phyloP scores from a whole-genome alignment of 306 rosid species.

The Vigna mungo region DNA sequence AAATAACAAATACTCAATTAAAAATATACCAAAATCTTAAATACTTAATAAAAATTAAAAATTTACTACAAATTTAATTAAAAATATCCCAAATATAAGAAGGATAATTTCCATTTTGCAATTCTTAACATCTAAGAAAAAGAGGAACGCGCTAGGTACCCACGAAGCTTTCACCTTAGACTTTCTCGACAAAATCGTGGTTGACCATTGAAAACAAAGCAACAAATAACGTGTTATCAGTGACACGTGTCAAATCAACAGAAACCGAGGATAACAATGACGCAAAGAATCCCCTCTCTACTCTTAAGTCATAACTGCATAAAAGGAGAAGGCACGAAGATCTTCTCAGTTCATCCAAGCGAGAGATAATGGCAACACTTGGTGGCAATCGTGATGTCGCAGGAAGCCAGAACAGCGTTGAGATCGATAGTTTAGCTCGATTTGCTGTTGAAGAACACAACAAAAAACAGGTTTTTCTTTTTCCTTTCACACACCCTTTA shows the following conservation, averaged over 20 bases:
- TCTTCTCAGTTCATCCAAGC: background rate
- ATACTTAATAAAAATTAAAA: too few relatives aligned
- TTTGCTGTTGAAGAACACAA: conserved; percentile 57
- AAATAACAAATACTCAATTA: too few relatives aligned
- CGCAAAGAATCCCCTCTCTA: background rate
- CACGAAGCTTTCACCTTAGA: background rate
- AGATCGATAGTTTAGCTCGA: conserved; percentile 51
- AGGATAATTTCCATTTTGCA: background rate
- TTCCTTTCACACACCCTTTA: too few relatives aligned
- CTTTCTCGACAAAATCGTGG: background rate
- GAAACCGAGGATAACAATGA: background rate
- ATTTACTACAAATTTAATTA: too few relatives aligned
- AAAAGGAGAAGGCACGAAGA: background rate
- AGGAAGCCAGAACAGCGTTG: conserved; percentile 49
- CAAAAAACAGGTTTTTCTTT: conserved; percentile 49
- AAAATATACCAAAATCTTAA: too few relatives aligned
- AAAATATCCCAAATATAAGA: too few relatives aligned
- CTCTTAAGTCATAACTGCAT: background rate
- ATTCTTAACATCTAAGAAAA: background rate
- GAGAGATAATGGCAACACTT: conserved; percentile 31
- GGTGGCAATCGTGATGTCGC: conserved; percentile 43
- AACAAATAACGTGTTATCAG: background rate
- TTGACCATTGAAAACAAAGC: background rate
- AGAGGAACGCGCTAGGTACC: too few relatives aligned
- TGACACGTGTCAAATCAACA: background rate